Evolutionary conservation across 257 asterid genomes (phyloP).

Genomic region (Osmanthus fragrans): DNA sequence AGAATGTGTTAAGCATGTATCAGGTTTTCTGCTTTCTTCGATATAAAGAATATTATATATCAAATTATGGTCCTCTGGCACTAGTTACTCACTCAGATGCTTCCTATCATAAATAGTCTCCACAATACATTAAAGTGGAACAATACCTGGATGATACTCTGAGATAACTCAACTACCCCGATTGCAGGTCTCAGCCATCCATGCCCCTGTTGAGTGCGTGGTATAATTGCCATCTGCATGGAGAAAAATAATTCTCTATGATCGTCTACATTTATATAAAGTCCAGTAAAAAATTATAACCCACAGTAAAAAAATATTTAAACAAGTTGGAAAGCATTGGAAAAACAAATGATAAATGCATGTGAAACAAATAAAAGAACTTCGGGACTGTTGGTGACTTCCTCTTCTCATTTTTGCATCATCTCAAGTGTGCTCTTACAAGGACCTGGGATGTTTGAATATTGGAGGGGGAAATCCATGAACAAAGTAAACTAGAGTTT

Average conservation of each 20-base stretch:
- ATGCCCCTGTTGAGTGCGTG: slow-evolving; percentile 82
- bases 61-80: slow-evolving; percentile 9
- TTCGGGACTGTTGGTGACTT: background rate
- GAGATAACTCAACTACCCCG: slow-evolving; percentile 94
- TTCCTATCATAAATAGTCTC: slow-evolving; percentile 17
- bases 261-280: slow-evolving; percentile 15
- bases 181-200: slow-evolving; percentile 99
- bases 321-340: slow-evolving; percentile 13
- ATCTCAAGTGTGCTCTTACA: background rate
- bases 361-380: slow-evolving; percentile 2
- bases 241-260: slow-evolving; percentile 11
- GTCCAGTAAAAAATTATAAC: background rate
- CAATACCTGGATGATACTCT: slow-evolving; percentile 85
- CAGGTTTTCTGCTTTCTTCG: background rate
- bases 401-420: background rate
- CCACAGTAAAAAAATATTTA: background rate
- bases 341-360: background rate
- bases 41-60: slow-evolving; percentile 5
- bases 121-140: slow-evolving; percentile 7
- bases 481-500: background rate
- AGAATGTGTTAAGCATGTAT: slow-evolving; percentile 12
- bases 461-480: background rate
- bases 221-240: slow-evolving; percentile 86
- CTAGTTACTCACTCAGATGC: slow-evolving; percentile 14
- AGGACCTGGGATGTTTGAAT: background rate